Base-by-base conservation (phyloP, 352 stramenopile species). In the Phytophthora ohioensis region DNA sequence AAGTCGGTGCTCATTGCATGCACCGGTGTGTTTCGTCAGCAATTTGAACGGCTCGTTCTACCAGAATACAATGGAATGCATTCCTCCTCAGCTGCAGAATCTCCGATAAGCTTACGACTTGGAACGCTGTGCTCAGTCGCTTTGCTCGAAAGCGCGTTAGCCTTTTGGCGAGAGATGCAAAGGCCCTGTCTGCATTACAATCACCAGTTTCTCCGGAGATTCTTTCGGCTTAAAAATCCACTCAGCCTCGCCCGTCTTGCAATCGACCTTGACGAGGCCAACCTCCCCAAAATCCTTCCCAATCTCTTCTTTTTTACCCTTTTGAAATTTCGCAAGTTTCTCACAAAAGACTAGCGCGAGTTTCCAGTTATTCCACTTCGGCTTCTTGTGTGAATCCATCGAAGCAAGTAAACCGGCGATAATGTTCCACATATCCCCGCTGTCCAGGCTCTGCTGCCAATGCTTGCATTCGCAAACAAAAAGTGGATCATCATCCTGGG, bases 381-480 rank as follows among this genome's bases (percentile, higher is more conserved):
- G 39, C 11, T 21, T 46, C 17, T 7, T 12, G 12, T 46, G 39
- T 21, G 12, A 0, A 0, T 27, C 0, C 4, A 15, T 17, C 3
- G 15, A 3, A 46, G 15, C 35, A 35, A 48, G 30, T 34, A 10
- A 46, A n/a, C 9, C 17, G 47, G 3, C 39, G n/a, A 67, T 67
- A 11, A 67, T 67, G 4, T 8, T 3, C 2, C 41, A 30, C n/a
- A 67, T 45, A 21, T 9, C 10, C 13, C 30, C 36, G 4, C 12
- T 55, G 31, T 49, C 59, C n/a, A 67, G 7, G 5, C 21, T 32
- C 0, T 55, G 13, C 3, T 59, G 43, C 59, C 59, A 56, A 46
- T 65, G 48, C 31, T 71, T 66, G 63, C 63, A 71, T 3, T 71
- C 55, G 35, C 54, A 64, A 15, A 65, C 15, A 31, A 71, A 45